Conservation (phyloP, 2,329 filamentous ascomycete genomes). For the Colletotrichum filicis region DNA sequence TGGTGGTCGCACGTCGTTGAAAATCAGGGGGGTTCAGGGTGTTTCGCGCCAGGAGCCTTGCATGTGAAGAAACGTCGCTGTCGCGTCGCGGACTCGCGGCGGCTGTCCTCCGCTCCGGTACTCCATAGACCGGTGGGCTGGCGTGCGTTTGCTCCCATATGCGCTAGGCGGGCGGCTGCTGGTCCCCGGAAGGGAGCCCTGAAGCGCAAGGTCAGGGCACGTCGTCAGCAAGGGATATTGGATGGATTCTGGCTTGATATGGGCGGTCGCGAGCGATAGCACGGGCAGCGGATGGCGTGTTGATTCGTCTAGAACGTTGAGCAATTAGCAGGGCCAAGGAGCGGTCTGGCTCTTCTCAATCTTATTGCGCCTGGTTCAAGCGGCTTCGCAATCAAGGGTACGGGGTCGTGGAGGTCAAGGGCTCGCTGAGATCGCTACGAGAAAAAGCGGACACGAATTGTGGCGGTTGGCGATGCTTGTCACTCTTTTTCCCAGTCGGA, state of each 20-base stretch:
- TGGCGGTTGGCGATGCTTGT: slow-evolving; percentile 10
- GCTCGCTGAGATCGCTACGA: background rate
- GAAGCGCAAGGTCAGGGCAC: slow-evolving; percentile 3
- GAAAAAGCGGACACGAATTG: background rate
- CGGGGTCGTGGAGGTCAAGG: background rate
- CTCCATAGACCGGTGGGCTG: background rate
- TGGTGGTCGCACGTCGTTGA: background rate
- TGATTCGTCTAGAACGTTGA: slow-evolving; percentile 1
- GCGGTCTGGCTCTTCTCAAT: slow-evolving; percentile 13
- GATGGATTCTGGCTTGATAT: background rate
- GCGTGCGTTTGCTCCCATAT: background rate
- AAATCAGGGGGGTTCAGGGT: background rate
- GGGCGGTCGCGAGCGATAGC: background rate
- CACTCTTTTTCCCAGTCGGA: background rate
- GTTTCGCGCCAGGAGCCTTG: background rate
- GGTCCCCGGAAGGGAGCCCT: background rate
- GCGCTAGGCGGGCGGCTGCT: slow-evolving; percentile 20
- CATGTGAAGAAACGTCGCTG: slow-evolving; percentile 26
- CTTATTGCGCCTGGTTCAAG: background rate
- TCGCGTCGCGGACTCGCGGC: background rate
- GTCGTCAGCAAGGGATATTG: background rate
- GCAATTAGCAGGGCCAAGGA: background rate
- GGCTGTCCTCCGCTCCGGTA: background rate
- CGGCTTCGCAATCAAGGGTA: background rate
- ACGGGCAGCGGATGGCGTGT: background rate